Base-by-base conservation (phyloP, 2,329 filamentous ascomycete species). In the Fusarium brachygibbosum region DNA sequence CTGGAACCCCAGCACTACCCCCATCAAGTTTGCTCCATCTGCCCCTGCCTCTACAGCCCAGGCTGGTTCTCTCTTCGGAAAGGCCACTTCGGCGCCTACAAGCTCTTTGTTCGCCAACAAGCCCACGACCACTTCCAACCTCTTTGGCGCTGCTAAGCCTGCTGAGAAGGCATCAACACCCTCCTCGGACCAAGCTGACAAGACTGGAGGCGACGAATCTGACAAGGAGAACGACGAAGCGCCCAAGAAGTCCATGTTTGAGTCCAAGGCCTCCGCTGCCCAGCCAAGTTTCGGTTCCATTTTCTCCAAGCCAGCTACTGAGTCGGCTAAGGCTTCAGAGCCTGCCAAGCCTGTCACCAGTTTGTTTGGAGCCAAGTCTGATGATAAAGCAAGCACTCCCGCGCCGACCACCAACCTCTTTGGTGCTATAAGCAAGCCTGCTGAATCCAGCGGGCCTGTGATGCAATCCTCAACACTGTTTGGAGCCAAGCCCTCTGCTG, bases 1-100 rank as follows among this genome's bases (percentile, higher is more conserved):
- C 17, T 81, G 79, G 74, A 81, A 83, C 46, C 78, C 79, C 6
- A 85, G 81, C 76, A 83, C 81, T 19, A 82, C 82, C 8, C 86
- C 86, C 4, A 86, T 89, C 75, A 88, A 87, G 73, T 88, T 88
- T 72, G 82, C 81, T 14, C 76, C 81, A 42, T 64, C 75, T 50
- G 72, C 76, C 10, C 60, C 75, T 58, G 74, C 76, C 10, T 53
- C 77, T 25, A 54, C 77, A 19, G 58, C 76, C 13, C 74, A 78
- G 31, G 55, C 78, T 37, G 66, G 69, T 34, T 76, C 70, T 67
- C 75, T 78, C 14, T 81, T 82, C 63, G 76, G 78, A 53, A 74
- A 69, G 29, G 17, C 71, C 56, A 70, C 68, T 25, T 71, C 77
- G 29, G 72, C 71, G 35, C 74, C 75, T 48, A 69, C 76, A 54